Base-by-base conservation (phyloP, 768 basidiomycete species). In the Mycena maculata region DNA sequence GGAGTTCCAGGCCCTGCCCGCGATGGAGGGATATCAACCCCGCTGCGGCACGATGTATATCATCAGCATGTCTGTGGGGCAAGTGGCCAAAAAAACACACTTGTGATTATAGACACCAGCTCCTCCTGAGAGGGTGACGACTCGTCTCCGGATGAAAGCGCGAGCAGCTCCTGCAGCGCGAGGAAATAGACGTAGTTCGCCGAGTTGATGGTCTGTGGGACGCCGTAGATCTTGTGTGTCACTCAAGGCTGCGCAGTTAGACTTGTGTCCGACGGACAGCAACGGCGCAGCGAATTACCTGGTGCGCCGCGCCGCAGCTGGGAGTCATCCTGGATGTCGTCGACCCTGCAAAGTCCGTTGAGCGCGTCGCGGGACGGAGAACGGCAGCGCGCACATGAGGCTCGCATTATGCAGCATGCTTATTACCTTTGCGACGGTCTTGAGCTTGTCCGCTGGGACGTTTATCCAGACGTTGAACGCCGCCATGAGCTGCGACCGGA, bases 141-240 rank as follows among this genome's bases (percentile, higher is more conserved):
- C 16, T 36, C 41, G 27, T 52, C 58, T 52, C 87, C 52, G 10
- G 62, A 36, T 6, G 33, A 80, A 47, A 71, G 83, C 13, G 83
- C 81, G 69, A 92, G 88, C 1, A 98, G 85, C 70, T 97, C 93
- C 71, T 95, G 87, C 76, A 91, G 96, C 0, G 96, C 97, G 45
- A 95, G 87, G 74, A 99, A 99, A 76, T 97, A 98, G 30, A 96
- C 95, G 70, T 98, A 99, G 75, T 98, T 98, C 0, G 97, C 97
- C 0, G 92, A 90, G 76, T 99, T 99, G 81, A 99, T 96, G 0
- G 97, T 98, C 75, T 98, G 97, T 0, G 97, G 95, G 3, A 98
- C 81, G 2, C 97, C 97, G 72, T 97, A 99, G 71, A 99, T 97
- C 81, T 94, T 94, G 81, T 99, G 96, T 0, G 94, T 89, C 25